Evolutionary conservation across 441 rosid genomes (phyloP), one percentile per base, ranked within the genome.

Genomic region (Capsella rubella): DNA sequence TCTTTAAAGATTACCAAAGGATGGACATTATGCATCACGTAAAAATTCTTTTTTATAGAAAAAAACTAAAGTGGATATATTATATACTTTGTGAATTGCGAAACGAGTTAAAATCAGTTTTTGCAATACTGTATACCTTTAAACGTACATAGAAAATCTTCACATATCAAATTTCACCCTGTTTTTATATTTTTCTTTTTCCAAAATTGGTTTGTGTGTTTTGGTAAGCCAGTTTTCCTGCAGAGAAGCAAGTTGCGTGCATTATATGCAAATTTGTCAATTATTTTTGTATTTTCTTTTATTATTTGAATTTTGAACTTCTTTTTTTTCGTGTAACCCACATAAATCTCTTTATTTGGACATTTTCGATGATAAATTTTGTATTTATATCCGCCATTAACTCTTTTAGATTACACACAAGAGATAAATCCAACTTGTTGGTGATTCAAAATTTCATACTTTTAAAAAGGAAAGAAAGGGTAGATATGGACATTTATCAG

Each of bases 171-270:
- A 43, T 43, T 43, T 43, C 47, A 37, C 12, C 12, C 9, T 9
- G 8, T 37, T 2, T 37, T 8, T 35, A 2, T 9, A 8, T 31
- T 32, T 32, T 32, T 1, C 6, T 32, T 32, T 32, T 32, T 5
- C 34, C 7, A 32, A 32, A 32, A 5, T 32, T 32, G 34, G 34
- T 32, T 32, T 32, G 8, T 21, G 8, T 32, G 8, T 32, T 16
- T 15, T 58, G 46, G 28, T 57, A 16, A 21, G 9, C 69, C 15
- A 64, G 18, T 65, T 50, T 35, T 51, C 70, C 70, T 21, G 25
- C 25, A 25, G 15, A 52, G 12, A 52, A 66, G 3, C 60, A 52
- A 25, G 39, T 25, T 51, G 16, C 40, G 18, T 64, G 39, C 39
- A 29, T 6, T 8, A 2, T 57, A 25, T 40, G 6, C 4, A 64